These are phyloP conservation scores for Russula sp. DNA, from an alignment of 768 basidiomycete species.

Conservation along the genomic window DNA sequence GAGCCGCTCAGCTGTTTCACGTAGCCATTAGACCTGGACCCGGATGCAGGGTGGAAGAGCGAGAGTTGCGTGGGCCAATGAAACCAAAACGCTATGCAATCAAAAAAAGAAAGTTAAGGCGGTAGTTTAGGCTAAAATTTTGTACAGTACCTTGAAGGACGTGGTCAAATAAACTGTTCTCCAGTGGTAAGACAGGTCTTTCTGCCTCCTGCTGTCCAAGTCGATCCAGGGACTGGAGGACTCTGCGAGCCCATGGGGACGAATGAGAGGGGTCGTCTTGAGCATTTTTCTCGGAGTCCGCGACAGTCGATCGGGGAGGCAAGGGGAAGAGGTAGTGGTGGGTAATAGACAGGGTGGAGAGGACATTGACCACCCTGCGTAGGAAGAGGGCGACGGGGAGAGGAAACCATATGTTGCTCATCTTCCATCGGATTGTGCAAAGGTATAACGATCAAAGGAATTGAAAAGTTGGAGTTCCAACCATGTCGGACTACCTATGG, in stretches of 20 bases:
- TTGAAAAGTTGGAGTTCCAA: too few relatives aligned
- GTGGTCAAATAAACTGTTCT: conserved; percentile 7
- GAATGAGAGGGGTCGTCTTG: not conserved
- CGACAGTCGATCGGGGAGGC: conserved; percentile 31
- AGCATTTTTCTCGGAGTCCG: conserved; percentile 15
- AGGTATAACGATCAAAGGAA: not conserved
- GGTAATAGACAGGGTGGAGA: conserved; percentile 68
- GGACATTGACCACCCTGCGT: conserved; percentile 62
- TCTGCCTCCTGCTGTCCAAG: not conserved
- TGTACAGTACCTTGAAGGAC: conserved; percentile 17
- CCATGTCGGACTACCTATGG: not conserved
- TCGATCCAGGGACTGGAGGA: conserved; percentile 1
- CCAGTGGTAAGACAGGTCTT: not conserved
- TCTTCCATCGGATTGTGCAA: conserved; percentile 31
- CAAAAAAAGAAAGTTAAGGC: not conserved
- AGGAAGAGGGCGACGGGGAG: conserved; percentile 58
- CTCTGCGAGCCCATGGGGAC: not conserved
- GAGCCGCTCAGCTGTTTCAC: not conserved
- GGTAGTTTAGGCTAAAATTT: not conserved
- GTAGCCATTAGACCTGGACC: not conserved
- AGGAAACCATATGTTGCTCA: conserved; percentile 53
- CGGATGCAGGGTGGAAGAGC: conserved; percentile 3
- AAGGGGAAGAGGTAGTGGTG: conserved; percentile 50
- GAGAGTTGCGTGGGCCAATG: conserved; percentile 22
- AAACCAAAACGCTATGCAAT: conserved; percentile 18